A percentile compares a stretch with the other conserved stretches of the same genome.
phyloP scores from a whole-genome alignment of 371 early-diverging fungal genomes.

The Blakeslea trispora region DNA sequence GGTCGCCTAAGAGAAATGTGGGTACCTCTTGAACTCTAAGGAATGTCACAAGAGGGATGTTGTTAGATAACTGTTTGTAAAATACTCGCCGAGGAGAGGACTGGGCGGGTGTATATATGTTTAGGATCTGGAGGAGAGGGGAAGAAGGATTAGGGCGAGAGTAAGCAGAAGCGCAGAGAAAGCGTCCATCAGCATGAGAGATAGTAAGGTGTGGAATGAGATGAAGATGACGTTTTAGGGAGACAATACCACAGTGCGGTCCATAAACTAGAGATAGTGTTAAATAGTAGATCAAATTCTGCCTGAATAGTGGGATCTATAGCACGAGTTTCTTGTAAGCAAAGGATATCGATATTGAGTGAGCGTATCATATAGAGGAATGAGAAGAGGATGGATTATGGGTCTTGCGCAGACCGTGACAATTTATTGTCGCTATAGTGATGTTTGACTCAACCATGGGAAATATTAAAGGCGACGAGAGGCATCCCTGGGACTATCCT shows the following conservation, averaged over 20 bases:
- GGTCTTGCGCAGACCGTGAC: conserved; percentile 11
- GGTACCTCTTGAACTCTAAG: too few species aligned
- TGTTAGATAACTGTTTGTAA: too few species aligned
- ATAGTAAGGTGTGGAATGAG: not conserved
- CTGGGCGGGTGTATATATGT: not conserved
- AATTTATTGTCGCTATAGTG: not conserved
- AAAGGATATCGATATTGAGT: not conserved
- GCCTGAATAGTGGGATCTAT: not conserved
- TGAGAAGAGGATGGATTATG: not conserved
- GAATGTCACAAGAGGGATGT: not conserved
- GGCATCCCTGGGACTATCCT: too few species aligned
- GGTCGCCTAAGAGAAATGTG: conserved; percentile 1
- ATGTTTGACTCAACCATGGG: not conserved
- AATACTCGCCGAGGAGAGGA: not conserved
- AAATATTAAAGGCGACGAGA: too few species aligned
- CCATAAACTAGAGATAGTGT: conserved; percentile 5
- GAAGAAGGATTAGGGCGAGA: not conserved
- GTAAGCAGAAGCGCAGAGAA: too few species aligned
- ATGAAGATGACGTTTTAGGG: not conserved
- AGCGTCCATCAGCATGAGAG: not conserved
- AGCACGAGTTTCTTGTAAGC: conserved; percentile 16
- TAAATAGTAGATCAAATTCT: conserved; percentile 1
- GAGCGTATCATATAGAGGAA: conserved; percentile 5
- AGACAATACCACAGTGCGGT: conserved; percentile 9
- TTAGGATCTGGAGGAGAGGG: not conserved